Evolutionary conservation across 129 eudicot species (phyloP).

Genomic region (Scalesia atractyloides): DNA sequence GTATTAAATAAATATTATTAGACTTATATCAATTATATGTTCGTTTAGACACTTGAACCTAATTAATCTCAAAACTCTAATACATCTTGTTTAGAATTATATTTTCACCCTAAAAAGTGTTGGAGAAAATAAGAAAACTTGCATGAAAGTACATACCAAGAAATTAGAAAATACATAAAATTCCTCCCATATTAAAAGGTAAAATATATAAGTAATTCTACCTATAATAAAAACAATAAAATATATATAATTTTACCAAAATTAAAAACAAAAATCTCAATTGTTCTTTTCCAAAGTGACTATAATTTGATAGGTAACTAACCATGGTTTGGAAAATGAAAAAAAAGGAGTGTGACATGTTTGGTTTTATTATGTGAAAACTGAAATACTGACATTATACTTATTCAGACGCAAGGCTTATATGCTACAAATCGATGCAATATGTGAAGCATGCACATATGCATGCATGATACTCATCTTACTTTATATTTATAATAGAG

Average conservation of each 20-base stretch:
- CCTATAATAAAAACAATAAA: neutral
- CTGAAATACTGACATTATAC: neutral
- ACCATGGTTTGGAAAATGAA: neutral
- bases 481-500: neutral
- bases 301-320: neutral
- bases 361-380: constrained; percentile 2
- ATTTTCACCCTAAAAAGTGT: too few relatives aligned
- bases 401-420: neutral
- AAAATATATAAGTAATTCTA: neutral
- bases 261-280: neutral
- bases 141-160: too few relatives aligned
- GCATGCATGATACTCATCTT: neutral
- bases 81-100: too few relatives aligned
- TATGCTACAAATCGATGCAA: neutral
- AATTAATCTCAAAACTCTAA: neutral
- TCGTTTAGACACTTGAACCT: neutral
- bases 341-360: neutral
- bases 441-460: neutral
- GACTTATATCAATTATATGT: neutral
- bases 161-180: neutral
- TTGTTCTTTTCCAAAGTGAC: neutral
- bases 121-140: too few relatives aligned
- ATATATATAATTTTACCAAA: neutral
- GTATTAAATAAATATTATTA: neutral
- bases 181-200: too few relatives aligned